Base-by-base conservation (phyloP, 768 basidiomycete genomes). In the Russula earlei region DNA sequence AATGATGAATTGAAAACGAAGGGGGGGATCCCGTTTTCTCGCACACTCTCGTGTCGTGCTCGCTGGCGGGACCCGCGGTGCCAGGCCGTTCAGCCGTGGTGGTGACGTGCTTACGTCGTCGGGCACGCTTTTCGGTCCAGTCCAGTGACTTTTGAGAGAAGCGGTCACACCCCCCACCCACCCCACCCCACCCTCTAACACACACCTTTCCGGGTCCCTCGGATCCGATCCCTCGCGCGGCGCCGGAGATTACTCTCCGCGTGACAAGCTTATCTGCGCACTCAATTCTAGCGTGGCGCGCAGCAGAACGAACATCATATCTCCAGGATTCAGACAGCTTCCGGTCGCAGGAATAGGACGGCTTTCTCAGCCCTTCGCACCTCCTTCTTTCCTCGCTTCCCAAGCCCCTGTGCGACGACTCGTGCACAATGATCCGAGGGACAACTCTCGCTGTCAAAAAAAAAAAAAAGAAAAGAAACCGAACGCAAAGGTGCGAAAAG, bases 211-310 rank as follows among this genome's bases (percentile, higher is more conserved):
- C 40, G 34, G 41, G n/a, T 9, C 37, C 50, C 45, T 57, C 56
- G 50, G 56, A 48, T 42, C 50, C 50, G 45, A 52, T 52, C 46
- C 42, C 33, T 41, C 51, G 45, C 25, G 31, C 45, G 19, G 38
- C 45, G 31, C 44, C 50, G 56, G 56, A 57, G 44, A 56, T 52
- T 52, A 42, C 15, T 14, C 24, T 33, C 45, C 56, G 51, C 56
- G 45, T 52, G 56, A 34, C 45, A 31, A 57, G 51, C 38, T 19
- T 44, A 41, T 52, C 45, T 56, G 29, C 22, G 29, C 6, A 11
- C 41, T 24, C 22, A 4, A 14, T 24, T 27, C 37, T 25, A 25
- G 27, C 25, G 34, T 31, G 10, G 29, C 10, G 29, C 29, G 7
- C 49, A 49, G 24, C 17, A 12, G 36, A 27, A 40, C n/a, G n/a